Percentiles rank a stretch among this genome's conserved stretches.
Conservation (phyloP, 192 early-diverging fungal genomes). For the Dissophora globulifera region DNA sequence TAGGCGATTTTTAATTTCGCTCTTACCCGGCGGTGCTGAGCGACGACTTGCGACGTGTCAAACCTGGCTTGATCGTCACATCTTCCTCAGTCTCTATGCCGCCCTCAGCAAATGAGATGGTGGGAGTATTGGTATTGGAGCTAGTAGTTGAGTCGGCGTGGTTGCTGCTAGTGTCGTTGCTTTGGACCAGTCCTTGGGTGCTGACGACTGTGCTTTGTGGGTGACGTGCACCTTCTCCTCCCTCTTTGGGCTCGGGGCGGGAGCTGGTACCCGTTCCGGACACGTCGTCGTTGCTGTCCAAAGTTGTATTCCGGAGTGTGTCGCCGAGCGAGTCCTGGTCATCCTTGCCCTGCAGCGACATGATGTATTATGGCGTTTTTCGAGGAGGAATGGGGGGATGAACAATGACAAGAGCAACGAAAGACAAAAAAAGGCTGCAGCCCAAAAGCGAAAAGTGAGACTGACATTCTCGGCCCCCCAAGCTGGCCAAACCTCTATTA, state of each 20-base stretch:
- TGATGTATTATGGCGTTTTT: not conserved
- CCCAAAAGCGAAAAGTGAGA: no score
- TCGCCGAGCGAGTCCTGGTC: conserved; percentile 1
- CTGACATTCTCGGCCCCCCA: no score
- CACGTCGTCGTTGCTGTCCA: not conserved
- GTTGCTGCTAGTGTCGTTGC: not conserved
- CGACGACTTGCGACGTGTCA: conserved; percentile 27
- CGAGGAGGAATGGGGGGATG: no score
- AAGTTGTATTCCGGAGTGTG: not conserved
- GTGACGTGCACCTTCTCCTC: not conserved
- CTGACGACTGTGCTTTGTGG: no score
- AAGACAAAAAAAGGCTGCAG: no score
- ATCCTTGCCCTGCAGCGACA: not conserved
- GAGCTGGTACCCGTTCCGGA: not conserved
- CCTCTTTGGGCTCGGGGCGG: not conserved
- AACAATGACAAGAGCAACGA: no score
- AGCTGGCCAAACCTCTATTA: no score
- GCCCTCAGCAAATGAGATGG: not conserved
- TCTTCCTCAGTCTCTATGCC: not conserved
- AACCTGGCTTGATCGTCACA: not conserved
- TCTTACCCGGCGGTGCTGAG: conserved; percentile 16
- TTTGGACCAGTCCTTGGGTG: not conserved
- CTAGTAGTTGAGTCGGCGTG: not conserved
- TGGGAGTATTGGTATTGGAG: not conserved
- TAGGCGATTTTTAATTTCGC: not conserved